These are phyloP conservation scores for Boletus pseudo-olivaceus DNA, from an alignment of 768 basidiomycete species.

Conservation along the genomic window DNA sequence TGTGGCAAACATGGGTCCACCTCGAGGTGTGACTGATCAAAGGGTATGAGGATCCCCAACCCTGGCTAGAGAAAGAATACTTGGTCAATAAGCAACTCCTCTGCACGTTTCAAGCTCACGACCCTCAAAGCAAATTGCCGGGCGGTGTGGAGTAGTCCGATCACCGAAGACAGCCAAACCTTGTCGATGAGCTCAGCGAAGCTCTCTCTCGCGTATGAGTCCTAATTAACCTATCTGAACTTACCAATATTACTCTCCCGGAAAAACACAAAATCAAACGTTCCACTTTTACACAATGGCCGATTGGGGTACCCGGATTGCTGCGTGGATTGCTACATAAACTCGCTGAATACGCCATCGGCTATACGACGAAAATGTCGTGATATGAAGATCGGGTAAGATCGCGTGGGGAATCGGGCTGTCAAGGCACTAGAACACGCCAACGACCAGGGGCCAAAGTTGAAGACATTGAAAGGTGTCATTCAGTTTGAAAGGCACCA, in stretches of 20 bases:
- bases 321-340: conserved; percentile 7
- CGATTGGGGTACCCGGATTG: conserved; percentile 9
- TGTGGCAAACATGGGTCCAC: conserved; percentile 33
- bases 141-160: conserved; percentile 24
- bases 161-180: conserved; percentile 25
- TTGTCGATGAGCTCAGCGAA: conserved; percentile 32
- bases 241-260: conserved; percentile 8
- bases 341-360: conserved; percentile 2
- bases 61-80: conserved; percentile 13
- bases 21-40: conserved; percentile 36
- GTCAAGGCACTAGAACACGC: conserved; percentile 20
- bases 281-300: conserved; percentile 2
- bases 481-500: conserved; percentile 19
- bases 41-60: conserved; percentile 30
- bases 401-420: conserved; percentile 14
- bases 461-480: conserved; percentile 7
- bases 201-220: conserved; percentile 9
- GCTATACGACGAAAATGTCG: conserved; percentile 3
- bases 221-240: conserved; percentile 26
- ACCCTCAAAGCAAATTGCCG: conserved; percentile 24
- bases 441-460: neutral
- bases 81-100: conserved; percentile 19
- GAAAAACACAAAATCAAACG: conserved; percentile 7
- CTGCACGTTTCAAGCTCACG: conserved; percentile 14
- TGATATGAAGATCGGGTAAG: conserved; percentile 9